Base-by-base conservation (phyloP, 164 flowering plant genomes). In the Brasenia schreberi region DNA sequence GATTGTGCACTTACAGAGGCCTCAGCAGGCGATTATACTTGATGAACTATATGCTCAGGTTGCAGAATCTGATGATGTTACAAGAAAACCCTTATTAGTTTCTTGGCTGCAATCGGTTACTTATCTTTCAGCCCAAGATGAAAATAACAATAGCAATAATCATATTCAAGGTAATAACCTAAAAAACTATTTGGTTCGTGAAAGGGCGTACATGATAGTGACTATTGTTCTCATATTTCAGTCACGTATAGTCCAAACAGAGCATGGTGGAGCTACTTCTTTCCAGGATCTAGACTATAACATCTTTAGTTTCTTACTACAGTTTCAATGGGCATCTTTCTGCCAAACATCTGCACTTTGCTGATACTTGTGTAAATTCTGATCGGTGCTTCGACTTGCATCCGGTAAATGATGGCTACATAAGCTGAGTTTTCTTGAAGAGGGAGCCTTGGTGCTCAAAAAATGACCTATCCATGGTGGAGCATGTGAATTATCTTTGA, bases 91-190 rank as follows among this genome's bases (percentile, higher is more conserved):
- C 17, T 70, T 84, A 27, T 75, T 92, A 67, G 94, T 90, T 76
- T 89, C 99, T 5, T 94, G 99, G 99, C 64, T 92, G 78, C 97
- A 91, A 72, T 89, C 97, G 7, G 72, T 92, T 59, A 85, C 97
- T 69, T 91, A 81, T 75, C 78, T 94, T 42, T 87, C 88, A 80
- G 77, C 86, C 70, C 81, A n/a, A 1, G 27, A 9, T 60, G 53
- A 17, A 60, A 19, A 60, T 83, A 68, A 66, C 65, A 42, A 58
- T 64, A 9, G 69, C 65, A 67, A 14, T 45, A 14, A 27, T 69
- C 18, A 12, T 23, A 23, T 23, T 23, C 27, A 23, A 23, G 27
- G 63, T 62, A 66, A 58, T 12, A 59, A 23, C 59, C 39, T 7
- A 7, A 45, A 7, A 45, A 45, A 45, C 5, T 3, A 9, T 6